phyloP scores from a whole-genome alignment of 83 land plant genomes.

The Thuja plicata region DNA sequence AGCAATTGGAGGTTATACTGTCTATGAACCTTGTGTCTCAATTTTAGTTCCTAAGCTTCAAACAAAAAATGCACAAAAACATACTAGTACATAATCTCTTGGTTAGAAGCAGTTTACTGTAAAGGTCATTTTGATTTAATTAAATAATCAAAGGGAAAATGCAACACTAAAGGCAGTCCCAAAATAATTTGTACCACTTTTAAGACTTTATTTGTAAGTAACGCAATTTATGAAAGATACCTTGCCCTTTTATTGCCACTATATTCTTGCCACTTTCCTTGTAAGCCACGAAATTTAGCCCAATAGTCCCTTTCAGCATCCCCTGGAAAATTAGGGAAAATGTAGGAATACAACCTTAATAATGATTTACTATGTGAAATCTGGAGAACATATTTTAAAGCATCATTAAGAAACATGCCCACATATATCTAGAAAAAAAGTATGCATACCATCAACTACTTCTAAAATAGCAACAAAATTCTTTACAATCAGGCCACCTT shows the following conservation, averaged over 20 bases:
- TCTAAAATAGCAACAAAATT: constrained; percentile 63
- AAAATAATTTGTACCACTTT: not conserved
- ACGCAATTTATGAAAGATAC: constrained; percentile 4
- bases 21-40: not conserved
- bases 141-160: not conserved
- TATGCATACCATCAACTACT: constrained; percentile 75
- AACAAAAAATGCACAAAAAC: not conserved
- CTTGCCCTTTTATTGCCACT: constrained; percentile 40
- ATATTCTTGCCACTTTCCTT: constrained; percentile 33
- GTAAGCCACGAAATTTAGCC: constrained; percentile 47
- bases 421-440: not conserved
- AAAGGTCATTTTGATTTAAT: not conserved
- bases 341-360: not conserved
- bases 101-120: not conserved
- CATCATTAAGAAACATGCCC: not conserved
- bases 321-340: constrained; percentile 32
- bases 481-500: constrained; percentile 78
- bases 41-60: not conserved
- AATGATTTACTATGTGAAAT: not conserved
- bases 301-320: constrained; percentile 82
- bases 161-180: not conserved
- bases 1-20: not conserved
- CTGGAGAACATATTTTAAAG: not conserved
- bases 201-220: not conserved
- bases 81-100: not conserved